Percentiles rank a stretch among this genome's conserved stretches.
Evolutionary conservation across 1,284 basidiomycete species (phyloP).

Genomic region (Kalmanozyma brasiliensis): DNA sequence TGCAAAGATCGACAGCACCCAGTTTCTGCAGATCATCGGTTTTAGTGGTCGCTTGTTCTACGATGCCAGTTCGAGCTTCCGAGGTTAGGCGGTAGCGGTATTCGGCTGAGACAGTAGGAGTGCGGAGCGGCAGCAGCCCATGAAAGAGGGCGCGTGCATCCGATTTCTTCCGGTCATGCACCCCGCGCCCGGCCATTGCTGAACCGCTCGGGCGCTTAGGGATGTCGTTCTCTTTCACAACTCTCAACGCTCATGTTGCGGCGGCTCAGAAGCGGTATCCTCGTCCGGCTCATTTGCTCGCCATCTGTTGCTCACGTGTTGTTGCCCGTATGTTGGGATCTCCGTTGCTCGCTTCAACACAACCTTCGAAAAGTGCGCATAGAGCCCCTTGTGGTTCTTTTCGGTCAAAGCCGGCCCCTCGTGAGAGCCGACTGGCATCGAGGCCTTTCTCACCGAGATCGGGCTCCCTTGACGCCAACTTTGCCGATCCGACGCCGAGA

Average conservation of each 20-base stretch:
- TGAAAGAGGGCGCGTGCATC: conserved; percentile 20
- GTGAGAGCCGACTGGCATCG: no score
- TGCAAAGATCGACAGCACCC: conserved; percentile 7
- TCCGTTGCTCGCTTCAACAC: neutral
- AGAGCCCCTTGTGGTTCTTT: no score
- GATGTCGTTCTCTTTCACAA: conserved; percentile 30
- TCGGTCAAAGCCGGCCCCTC: no score
- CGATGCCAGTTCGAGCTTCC: neutral
- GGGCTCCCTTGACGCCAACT: no score
- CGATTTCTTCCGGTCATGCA: conserved; percentile 43
- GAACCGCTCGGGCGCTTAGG: neutral
- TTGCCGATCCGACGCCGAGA: no score
- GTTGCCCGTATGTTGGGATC: neutral
- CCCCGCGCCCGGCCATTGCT: conserved; percentile 16
- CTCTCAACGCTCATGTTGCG: neutral
- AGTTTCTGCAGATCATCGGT: conserved; percentile 13
- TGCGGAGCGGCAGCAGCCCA: conserved; percentile 7
- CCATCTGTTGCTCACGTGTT: neutral
- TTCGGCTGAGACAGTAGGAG: no score
- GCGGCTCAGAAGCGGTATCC: conserved; percentile 1
- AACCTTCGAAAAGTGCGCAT: neutral
- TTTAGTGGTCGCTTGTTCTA: conserved; percentile 20
- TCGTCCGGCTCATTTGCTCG: conserved; percentile 1
- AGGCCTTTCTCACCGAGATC: no score
- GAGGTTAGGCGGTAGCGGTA: neutral